A percentile compares a stretch with the other conserved stretches of the same genome.
Conservation (phyloP, 1,284 basidiomycete genomes). For the Trichosporon asahii region DNA sequence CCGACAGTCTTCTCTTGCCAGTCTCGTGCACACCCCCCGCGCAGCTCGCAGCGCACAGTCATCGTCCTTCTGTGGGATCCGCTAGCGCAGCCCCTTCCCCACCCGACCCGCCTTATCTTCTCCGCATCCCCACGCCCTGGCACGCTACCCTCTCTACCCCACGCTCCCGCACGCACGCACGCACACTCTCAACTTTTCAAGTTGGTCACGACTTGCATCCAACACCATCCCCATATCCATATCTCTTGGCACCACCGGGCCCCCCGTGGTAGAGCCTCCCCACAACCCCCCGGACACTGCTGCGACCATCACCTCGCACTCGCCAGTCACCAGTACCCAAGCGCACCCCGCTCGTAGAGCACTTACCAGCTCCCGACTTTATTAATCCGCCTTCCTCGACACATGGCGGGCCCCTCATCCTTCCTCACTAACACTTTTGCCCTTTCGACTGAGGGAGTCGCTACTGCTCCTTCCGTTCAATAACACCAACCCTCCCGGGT, state of each 20-base stretch:
- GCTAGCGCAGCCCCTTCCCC: not conserved
- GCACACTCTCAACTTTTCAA: not conserved
- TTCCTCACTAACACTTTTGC: not conserved
- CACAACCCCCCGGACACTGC: too few species aligned
- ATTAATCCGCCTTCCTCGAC: not conserved
- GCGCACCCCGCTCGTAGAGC: not conserved
- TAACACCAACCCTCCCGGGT: slow-evolving; percentile 13
- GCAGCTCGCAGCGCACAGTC: not conserved
- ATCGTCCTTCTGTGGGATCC: not conserved
- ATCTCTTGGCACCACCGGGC: not conserved
- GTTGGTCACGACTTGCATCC: not conserved
- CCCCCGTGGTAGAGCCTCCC: not conserved
- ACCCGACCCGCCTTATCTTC: not conserved
- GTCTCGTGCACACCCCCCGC: not conserved
- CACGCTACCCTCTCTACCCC: not conserved
- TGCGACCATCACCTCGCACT: not conserved
- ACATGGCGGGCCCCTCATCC: not conserved
- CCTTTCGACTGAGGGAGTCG: not conserved
- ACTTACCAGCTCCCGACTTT: not conserved
- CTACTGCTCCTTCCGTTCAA: slow-evolving; percentile 12
- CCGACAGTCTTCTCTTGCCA: not conserved
- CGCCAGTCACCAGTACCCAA: not conserved
- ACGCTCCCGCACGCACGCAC: not conserved
- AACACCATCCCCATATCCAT: not conserved
- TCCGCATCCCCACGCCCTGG: not conserved